Conservation (phyloP, 1,284 basidiomycete species). For the Peniophora sp. region DNA sequence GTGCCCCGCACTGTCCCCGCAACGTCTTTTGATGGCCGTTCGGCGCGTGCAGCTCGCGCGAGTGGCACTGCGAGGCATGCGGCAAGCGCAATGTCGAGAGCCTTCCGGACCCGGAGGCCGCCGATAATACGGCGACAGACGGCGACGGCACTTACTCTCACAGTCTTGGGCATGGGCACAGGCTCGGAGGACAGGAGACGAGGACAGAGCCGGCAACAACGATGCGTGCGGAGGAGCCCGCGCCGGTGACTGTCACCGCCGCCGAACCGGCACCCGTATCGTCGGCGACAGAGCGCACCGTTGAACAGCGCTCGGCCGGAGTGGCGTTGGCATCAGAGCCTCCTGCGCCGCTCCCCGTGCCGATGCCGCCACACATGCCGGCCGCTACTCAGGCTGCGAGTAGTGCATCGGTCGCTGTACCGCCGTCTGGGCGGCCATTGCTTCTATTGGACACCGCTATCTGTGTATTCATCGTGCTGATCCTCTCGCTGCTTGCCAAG, state of each 20-base stretch:
- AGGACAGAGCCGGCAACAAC: no score
- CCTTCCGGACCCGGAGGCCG: constrained; percentile 53
- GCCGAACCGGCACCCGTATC: background rate
- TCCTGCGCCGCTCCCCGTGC: background rate
- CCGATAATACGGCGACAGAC: background rate
- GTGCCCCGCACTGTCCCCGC: constrained; percentile 5
- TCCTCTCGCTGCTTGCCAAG: constrained; percentile 54
- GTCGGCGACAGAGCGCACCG: background rate
- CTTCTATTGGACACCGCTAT: constrained; percentile 60
- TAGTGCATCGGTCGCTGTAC: background rate
- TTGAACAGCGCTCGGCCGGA: no score
- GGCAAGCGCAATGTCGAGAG: constrained; percentile 58
- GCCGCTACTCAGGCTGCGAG: background rate
- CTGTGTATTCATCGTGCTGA: constrained; percentile 55
- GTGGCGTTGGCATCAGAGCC: background rate
- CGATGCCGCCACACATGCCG: background rate
- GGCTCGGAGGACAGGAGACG: no score
- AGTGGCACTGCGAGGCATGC: constrained; percentile 79
- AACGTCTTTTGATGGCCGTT: background rate
- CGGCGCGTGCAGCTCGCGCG: constrained; percentile 54
- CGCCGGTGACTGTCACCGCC: background rate
- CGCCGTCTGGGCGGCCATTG: constrained; percentile 35
- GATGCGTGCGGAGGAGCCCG: background rate
- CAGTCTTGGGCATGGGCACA: no score
- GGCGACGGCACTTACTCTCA: background rate